These are phyloP conservation scores for Entomortierella lignicola DNA, from an alignment of 192 early-diverging fungal genomes.

Conservation along the genomic window DNA sequence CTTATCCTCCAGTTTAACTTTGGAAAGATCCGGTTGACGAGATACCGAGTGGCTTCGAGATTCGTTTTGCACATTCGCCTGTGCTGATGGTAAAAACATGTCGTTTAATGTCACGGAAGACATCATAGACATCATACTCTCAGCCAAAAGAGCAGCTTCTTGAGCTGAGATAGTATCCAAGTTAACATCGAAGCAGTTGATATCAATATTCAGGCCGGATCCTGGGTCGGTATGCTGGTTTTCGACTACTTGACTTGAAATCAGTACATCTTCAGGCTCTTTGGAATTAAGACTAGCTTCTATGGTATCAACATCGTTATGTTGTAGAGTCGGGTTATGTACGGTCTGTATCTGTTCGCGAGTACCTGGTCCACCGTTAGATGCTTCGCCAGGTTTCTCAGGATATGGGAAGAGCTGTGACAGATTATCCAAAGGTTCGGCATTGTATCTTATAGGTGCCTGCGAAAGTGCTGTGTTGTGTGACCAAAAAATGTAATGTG, in stretches of 20 bases:
- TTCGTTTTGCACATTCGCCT: too few species aligned
- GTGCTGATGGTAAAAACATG: too few species aligned
- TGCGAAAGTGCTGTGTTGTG: constrained; percentile 57
- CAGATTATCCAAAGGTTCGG: constrained; percentile 38
- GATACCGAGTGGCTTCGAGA: neutral
- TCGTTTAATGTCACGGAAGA: neutral
- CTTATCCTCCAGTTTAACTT: constrained; percentile 5
- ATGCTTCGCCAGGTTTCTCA: constrained; percentile 19
- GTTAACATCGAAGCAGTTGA: constrained; percentile 34
- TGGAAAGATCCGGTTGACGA: neutral
- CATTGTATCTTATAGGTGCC: constrained; percentile 18
- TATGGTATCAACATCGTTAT: neutral
- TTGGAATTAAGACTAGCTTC: neutral
- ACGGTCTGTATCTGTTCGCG: neutral
- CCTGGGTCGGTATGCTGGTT: neutral
- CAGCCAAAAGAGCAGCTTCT: constrained; percentile 23
- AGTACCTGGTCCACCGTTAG: neutral
- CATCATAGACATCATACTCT: constrained; percentile 36
- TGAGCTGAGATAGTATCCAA: constrained; percentile 16
- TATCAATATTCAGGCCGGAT: neutral
- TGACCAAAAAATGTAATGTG: neutral
- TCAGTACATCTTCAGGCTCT: neutral
- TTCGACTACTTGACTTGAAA: neutral
- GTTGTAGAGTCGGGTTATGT: neutral
- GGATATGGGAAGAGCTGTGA: constrained; percentile 54